Conservation (phyloP, 192 early-diverging fungal species). For the Phlyctochytrium arcticum region DNA sequence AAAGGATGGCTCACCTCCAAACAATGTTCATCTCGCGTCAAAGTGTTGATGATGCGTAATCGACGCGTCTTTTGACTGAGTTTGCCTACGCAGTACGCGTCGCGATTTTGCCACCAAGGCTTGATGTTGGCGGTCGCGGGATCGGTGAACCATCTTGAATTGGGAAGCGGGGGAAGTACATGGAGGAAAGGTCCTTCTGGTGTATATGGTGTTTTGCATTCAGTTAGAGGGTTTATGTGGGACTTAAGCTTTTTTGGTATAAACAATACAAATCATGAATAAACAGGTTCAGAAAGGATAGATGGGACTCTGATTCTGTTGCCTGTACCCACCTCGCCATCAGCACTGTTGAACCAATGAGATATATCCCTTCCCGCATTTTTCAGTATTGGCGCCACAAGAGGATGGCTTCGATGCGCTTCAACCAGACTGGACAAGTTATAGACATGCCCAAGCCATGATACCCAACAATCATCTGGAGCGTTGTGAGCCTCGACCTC, state of each 20-base stretch:
- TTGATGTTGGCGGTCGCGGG: not conserved
- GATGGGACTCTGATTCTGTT: no score
- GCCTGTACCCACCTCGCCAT: conserved; percentile 39
- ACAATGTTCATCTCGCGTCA: conserved; percentile 54
- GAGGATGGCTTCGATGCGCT: conserved; percentile 36
- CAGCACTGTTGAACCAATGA: conserved; percentile 55
- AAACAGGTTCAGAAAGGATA: not conserved
- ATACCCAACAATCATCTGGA: conserved; percentile 51
- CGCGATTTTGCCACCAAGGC: conserved; percentile 55
- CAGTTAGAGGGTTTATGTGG: conserved; percentile 47
- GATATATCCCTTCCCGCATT: conserved; percentile 62
- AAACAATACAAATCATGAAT: not conserved
- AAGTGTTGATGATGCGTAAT: conserved; percentile 51
- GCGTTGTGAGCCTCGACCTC: conserved; percentile 53
- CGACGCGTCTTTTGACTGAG: conserved; percentile 44
- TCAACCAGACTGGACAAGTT: conserved; percentile 41
- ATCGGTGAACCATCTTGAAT: conserved; percentile 31
- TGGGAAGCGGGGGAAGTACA: conserved; percentile 45
- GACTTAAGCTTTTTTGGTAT: conserved; percentile 37
- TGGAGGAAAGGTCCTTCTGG: conserved; percentile 52
- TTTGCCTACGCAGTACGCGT: conserved; percentile 46
- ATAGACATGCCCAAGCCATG: conserved; percentile 54
- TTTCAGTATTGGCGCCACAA: conserved; percentile 46
- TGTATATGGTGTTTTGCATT: conserved; percentile 35
- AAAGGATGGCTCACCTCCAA: conserved; percentile 34